phyloP scores from a whole-genome alignment of 768 basidiomycete species.

The Suillus spraguei region DNA sequence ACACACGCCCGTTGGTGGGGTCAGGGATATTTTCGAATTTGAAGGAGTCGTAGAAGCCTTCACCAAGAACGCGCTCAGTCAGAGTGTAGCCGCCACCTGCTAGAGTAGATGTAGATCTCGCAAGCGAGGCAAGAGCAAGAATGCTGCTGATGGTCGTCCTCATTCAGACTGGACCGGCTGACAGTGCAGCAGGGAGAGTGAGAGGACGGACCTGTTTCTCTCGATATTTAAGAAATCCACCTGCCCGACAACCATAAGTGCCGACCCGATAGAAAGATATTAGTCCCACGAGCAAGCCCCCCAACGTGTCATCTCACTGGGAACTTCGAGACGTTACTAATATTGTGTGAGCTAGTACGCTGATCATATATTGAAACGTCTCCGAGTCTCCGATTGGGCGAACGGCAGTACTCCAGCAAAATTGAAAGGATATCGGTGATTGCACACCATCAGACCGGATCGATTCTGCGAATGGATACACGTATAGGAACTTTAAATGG shows the following conservation, averaged over 20 bases:
- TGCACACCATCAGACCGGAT: neutral
- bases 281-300: neutral
- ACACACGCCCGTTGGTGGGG: too few relatives aligned
- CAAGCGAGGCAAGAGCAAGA: conserved; percentile 20
- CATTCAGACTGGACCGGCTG: conserved; percentile 17
- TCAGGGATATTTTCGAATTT: conserved; percentile 46
- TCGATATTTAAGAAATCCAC: neutral
- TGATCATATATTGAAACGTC: neutral
- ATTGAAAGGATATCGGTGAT: neutral
- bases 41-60: conserved; percentile 52
- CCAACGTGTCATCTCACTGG: neutral
- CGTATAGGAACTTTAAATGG: neutral
- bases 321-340: neutral
- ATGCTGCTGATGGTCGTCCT: conserved; percentile 9
- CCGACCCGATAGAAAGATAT: neutral
- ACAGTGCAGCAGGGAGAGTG: neutral
- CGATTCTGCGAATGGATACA: neutral
- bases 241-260: neutral
- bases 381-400: neutral
- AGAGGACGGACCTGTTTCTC: neutral
- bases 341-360: neutral
- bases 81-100: conserved; percentile 29
- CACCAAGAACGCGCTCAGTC: conserved; percentile 47
- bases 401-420: neutral
- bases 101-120: conserved; percentile 14